Evolutionary conservation across 768 basidiomycete genomes (phyloP), one percentile per base, ranked within the genome.

Genomic region (Hirschioporus abietinus): DNA sequence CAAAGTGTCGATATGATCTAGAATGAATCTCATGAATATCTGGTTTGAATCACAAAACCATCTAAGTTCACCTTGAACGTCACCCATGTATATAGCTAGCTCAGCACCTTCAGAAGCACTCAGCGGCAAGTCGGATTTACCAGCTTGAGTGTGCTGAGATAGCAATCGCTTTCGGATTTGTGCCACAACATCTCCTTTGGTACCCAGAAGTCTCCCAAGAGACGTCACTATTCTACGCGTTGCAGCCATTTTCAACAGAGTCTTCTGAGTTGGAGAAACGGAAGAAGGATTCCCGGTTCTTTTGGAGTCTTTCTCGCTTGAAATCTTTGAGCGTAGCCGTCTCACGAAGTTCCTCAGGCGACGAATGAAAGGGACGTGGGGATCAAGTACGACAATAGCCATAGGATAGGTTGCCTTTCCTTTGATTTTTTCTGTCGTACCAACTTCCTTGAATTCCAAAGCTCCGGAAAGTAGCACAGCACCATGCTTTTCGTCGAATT

Each of bases 1-100:
- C 66, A 98, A 79, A 1, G 92, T 88, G 25, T 95, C 76, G 70
- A 97, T 94, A 74, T 98, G 96, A 76, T 98, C 95, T 95, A 63
- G 20, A 65, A 18, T 15, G 34, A 58, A 23, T 30, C 52, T 17
- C 17, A 7, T 68, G 58, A 35, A 63, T 35, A 60, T 64, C 30
- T 8, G 30, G 30, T 15, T 12, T 20, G 25, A 52, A 61, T n/a
- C 18, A 60, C 57, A 27, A 60, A 66, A 24, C 24, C 24, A 7
- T 0, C 66, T n/a, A 58, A 25, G 71, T 80, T 61, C 69, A 94
- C 95, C 95, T 80, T 95, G 92, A 1, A 98, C 85, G 75, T 98
- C 95, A 25, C 92, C 93, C 78, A 96, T 86, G 74, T 96, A 94
- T 1, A 95, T 91, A 12, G 86, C 88, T 25, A 96, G 85, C 69